Percentiles rank a stretch among this genome's conserved stretches.
Conservation (phyloP, 2,329 filamentous ascomycete genomes). For the Cadophora gregata region DNA sequence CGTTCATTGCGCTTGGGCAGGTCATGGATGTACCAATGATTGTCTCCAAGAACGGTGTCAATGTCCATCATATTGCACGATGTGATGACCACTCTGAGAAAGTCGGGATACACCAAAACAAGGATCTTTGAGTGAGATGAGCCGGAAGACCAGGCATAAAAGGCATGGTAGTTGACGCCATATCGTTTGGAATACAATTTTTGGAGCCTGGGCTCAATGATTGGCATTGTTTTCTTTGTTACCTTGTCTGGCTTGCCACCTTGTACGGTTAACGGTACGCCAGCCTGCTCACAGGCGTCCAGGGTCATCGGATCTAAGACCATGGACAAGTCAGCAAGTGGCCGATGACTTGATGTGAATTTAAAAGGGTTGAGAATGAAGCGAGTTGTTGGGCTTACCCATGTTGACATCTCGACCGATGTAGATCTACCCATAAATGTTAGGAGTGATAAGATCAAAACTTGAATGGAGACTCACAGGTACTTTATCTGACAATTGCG, state of each 20-base stretch:
- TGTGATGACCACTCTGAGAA: slow-evolving; percentile 26
- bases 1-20: slow-evolving; percentile 21
- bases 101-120: slow-evolving; percentile 22
- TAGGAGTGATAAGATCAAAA: neutral
- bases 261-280: slow-evolving; percentile 5
- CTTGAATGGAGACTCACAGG: slow-evolving; percentile 18
- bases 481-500: slow-evolving; percentile 23
- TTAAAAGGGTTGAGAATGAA: neutral
- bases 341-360: neutral
- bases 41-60: slow-evolving; percentile 27
- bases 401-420: slow-evolving; percentile 27
- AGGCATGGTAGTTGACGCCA: slow-evolving; percentile 25
- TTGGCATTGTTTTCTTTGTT: slow-evolving; percentile 17
- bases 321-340: neutral
- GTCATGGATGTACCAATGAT: slow-evolving; percentile 31
- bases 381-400: slow-evolving; percentile 1
- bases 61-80: slow-evolving; percentile 32
- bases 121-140: slow-evolving; percentile 29
- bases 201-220: slow-evolving; percentile 16
- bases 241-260: slow-evolving; percentile 10
- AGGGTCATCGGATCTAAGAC: slow-evolving; percentile 21
- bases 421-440: slow-evolving; percentile 18
- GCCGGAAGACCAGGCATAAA: slow-evolving; percentile 28
- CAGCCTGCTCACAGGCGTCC: slow-evolving; percentile 19
- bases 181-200: slow-evolving; percentile 4